Conservation (phyloP, 345 rosid genomes). For the Dipteronia dyeriana region DNA sequence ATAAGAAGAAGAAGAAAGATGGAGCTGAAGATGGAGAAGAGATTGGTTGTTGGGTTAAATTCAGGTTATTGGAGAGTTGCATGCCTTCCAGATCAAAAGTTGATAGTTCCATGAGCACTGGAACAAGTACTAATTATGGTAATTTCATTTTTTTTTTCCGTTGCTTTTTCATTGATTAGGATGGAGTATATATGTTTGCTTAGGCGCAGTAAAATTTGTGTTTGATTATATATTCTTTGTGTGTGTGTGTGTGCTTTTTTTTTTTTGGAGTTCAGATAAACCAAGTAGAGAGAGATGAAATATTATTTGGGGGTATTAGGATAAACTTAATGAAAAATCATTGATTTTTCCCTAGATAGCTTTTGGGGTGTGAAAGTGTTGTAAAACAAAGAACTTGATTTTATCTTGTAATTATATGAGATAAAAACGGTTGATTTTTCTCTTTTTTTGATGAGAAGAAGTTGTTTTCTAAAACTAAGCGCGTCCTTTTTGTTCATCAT, state of each 20-base stretch:
- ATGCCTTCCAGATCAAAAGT: constrained; percentile 83
- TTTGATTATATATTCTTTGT: not conserved
- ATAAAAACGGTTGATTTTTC: not conserved
- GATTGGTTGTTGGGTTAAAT: constrained; percentile 66
- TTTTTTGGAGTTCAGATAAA: not conserved
- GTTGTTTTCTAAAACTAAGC: not conserved
- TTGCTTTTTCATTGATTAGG: not conserved
- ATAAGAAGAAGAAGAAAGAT: constrained; percentile 50
- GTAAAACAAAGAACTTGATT: constrained; percentile 4
- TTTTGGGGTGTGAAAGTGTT: too few species aligned
- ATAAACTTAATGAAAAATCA: not conserved
- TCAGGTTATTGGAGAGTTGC: constrained; percentile 56
- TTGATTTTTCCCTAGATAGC: not conserved
- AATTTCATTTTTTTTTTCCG: constrained; percentile 16
- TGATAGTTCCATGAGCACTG: constrained; percentile 63
- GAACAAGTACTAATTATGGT: constrained; percentile 47
- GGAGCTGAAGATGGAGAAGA: constrained; percentile 42
- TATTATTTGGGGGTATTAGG: not conserved
- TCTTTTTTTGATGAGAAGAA: not conserved
- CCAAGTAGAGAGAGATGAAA: not conserved
- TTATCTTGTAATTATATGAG: not conserved
- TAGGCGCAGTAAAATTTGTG: not conserved
- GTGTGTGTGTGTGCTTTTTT: not conserved
- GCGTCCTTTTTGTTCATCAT: constrained; percentile 1
- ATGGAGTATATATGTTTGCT: not conserved